phyloP scores from a whole-genome alignment of 176 grass and related monocot genomes.

The Pontederia paniculata region DNA sequence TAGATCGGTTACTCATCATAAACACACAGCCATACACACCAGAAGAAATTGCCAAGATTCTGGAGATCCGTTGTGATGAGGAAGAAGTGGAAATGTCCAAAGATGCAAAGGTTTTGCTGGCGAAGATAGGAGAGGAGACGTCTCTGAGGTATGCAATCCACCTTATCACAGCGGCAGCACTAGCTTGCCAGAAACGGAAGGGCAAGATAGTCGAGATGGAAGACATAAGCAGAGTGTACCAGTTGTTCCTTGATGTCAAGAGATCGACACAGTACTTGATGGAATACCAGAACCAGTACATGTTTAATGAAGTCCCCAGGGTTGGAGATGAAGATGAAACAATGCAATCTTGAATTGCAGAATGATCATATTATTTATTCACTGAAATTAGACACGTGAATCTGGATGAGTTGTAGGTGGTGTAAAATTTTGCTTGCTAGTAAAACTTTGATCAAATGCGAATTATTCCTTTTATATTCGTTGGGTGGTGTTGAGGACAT shows the following conservation, averaged over 20 bases:
- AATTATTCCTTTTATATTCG: too few relatives aligned
- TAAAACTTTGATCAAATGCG: too few relatives aligned
- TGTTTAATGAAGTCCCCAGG: conserved; percentile 70
- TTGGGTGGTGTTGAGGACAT: too few relatives aligned
- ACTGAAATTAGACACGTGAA: too few relatives aligned
- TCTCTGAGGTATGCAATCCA: conserved; percentile 79
- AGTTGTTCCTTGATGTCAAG: conserved; percentile 87
- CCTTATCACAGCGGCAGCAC: conserved; percentile 54
- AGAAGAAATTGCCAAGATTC: conserved; percentile 62
- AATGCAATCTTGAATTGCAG: conserved; percentile 32
- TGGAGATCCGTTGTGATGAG: conserved; percentile 69
- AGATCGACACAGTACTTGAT: conserved; percentile 78
- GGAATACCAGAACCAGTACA: conserved; percentile 85
- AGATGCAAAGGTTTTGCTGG: conserved; percentile 71
- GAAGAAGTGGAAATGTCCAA: conserved; percentile 83
- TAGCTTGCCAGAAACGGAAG: conserved; percentile 79
- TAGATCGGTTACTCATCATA: conserved; percentile 34
- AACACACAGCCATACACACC: conserved; percentile 55
- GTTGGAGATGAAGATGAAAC: conserved; percentile 41
- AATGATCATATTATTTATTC: background rate
- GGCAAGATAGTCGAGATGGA: conserved; percentile 84
- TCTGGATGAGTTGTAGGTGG: too few relatives aligned
- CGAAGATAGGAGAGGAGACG: conserved; percentile 82
- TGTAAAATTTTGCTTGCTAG: too few relatives aligned
- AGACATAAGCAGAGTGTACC: conserved; percentile 79